These are phyloP conservation scores for Didymella arachidicola DNA, from an alignment of 2,329 filamentous ascomycete genomes.

Conservation along the genomic window DNA sequence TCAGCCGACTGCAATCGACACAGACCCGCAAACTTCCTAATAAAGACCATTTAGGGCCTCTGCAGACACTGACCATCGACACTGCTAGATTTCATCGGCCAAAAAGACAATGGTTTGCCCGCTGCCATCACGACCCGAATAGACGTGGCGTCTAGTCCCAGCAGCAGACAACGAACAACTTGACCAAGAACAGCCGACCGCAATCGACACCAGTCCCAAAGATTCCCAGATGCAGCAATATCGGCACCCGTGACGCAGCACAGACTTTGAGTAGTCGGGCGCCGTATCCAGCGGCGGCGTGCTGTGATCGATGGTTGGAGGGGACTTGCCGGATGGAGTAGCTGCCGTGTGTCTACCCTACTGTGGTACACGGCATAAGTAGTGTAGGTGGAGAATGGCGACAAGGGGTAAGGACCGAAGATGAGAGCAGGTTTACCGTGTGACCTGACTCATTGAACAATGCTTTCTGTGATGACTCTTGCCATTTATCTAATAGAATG, in stretches of 20 bases:
- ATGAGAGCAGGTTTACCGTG: too few species aligned
- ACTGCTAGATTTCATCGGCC: not conserved
- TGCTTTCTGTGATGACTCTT: too few species aligned
- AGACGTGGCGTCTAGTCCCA: not conserved
- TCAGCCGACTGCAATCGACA: not conserved
- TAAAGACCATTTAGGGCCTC: not conserved
- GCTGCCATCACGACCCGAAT: not conserved
- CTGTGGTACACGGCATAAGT: too few species aligned
- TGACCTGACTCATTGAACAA: too few species aligned
- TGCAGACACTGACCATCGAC: not conserved
- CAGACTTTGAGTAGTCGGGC: constrained; percentile 4
- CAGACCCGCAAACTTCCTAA: not conserved
- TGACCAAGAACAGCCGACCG: constrained; percentile 5
- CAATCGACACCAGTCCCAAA: not conserved
- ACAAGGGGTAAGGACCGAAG: too few species aligned
- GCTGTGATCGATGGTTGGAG: not conserved
- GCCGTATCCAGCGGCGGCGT: not conserved
- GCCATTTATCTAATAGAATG: too few species aligned
- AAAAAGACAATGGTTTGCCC: not conserved
- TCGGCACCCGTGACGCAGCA: not conserved
- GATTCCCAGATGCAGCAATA: not conserved
- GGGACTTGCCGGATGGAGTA: constrained; percentile 1
- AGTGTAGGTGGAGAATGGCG: too few species aligned
- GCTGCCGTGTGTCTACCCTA: not conserved
- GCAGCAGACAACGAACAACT: not conserved